phyloP scores from a whole-genome alignment of 2,329 filamentous ascomycete genomes.

The Camillea tinctor region DNA sequence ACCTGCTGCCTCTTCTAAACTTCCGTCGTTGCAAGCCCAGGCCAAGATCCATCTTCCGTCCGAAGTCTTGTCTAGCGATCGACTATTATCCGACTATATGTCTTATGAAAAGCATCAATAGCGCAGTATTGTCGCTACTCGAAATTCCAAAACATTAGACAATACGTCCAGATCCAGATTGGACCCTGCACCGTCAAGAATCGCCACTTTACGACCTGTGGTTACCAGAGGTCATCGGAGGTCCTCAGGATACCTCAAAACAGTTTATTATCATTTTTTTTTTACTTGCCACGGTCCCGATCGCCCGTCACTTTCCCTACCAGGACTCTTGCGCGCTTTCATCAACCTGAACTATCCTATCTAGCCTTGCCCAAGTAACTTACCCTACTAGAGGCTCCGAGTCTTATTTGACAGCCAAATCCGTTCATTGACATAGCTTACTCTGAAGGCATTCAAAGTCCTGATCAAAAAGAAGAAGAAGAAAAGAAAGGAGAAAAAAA shows the following conservation, averaged over 20 bases:
- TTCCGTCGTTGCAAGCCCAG: background rate
- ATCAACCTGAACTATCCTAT: background rate
- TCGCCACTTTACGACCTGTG: background rate
- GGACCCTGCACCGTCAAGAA: background rate
- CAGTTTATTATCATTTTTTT: background rate
- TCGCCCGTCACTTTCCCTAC: background rate
- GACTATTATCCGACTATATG: constrained; percentile 2
- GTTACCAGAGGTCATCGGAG: background rate
- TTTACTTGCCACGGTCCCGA: background rate
- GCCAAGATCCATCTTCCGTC: background rate
- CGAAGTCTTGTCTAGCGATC: background rate
- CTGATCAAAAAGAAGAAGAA: background rate
- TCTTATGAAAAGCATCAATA: constrained; percentile 1
- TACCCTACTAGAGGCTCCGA: background rate
- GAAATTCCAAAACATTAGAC: background rate
- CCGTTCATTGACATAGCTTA: background rate
- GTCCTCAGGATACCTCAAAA: background rate
- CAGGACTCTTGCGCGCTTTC: background rate
- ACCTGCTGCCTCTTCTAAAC: background rate
- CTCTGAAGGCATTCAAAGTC: background rate
- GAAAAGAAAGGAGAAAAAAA: background rate
- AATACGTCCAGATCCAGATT: background rate
- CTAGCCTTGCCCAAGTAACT: background rate
- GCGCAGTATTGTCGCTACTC: constrained; percentile 1
- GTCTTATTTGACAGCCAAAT: background rate